These are phyloP conservation scores for Rugosomyces carneus DNA, from an alignment of 1,284 basidiomycete species.

Conservation along the genomic window DNA sequence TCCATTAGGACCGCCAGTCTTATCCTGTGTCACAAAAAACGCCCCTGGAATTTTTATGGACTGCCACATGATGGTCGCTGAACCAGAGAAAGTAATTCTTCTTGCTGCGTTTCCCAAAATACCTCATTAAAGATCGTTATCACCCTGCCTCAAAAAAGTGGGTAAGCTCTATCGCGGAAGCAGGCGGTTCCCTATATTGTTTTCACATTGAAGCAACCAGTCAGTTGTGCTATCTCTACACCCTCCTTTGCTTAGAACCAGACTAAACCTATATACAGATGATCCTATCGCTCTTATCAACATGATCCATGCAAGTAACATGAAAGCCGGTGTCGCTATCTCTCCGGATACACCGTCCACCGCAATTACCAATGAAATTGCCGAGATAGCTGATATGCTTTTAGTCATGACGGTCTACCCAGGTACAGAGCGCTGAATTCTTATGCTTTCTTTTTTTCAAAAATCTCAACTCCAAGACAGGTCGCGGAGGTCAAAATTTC, in stretches of 20 bases:
- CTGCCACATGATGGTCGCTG: slow-evolving; percentile 99
- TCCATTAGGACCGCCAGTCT: slow-evolving; percentile 76
- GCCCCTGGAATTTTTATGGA: slow-evolving; percentile 98
- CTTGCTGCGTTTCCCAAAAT: slow-evolving; percentile 1
- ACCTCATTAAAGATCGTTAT: slow-evolving; percentile 4
- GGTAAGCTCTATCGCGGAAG: slow-evolving; percentile 94
- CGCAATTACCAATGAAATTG: slow-evolving; percentile 82
- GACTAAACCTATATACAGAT: slow-evolving; percentile 35
- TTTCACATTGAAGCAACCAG: slow-evolving; percentile 97
- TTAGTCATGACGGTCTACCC: slow-evolving; percentile 98
- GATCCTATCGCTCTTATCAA: slow-evolving; percentile 72
- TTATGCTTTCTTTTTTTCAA: not conserved
- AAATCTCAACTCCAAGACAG: slow-evolving; percentile 38
- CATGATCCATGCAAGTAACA: slow-evolving; percentile 67
- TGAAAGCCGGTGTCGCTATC: slow-evolving; percentile 93
- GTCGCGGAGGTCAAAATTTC: slow-evolving; percentile 95
- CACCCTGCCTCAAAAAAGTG: slow-evolving; percentile 50
- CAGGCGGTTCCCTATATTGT: slow-evolving; percentile 92
- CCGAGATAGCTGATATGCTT: slow-evolving; percentile 80
- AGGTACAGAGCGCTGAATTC: slow-evolving; percentile 35
- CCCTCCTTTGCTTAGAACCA: slow-evolving; percentile 1
- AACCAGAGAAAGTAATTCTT: slow-evolving; percentile 77
- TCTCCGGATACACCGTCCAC: slow-evolving; percentile 87
- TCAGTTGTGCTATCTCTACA: slow-evolving; percentile 34
- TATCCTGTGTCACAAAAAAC: slow-evolving; percentile 83